Percentiles rank a stretch among this genome's conserved stretches.
Evolutionary conservation across 331 rosid genomes (phyloP).

Genomic region (Spiraea crenata): DNA sequence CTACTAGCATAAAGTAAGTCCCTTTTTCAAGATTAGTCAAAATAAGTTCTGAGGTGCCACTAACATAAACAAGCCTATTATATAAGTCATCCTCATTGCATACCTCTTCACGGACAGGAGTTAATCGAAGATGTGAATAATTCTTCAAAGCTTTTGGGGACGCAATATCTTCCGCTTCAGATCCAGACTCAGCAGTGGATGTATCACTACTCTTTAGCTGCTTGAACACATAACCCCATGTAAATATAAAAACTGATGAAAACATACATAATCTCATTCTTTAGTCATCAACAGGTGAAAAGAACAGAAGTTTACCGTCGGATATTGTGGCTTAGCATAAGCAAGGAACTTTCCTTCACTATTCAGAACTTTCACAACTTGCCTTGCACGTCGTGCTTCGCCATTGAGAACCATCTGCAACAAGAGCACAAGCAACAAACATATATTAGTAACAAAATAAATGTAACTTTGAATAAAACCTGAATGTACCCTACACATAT

Average conservation of each 20-base stretch:
- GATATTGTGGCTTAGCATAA: conserved; percentile 77
- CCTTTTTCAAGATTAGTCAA: not conserved
- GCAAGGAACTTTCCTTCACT: conserved; percentile 92
- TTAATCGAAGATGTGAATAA: conserved; percentile 83
- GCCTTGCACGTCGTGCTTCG: conserved; percentile 71
- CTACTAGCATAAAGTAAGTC: not conserved
- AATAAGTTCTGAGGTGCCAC: not conserved
- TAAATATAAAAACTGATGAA: conserved; percentile 2
- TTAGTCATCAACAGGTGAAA: not conserved
- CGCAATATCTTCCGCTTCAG: conserved; percentile 91
- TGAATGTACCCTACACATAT: not conserved
- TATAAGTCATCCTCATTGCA: not conserved
- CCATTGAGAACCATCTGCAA: conserved; percentile 85
- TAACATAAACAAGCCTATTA: not conserved
- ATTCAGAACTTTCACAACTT: conserved; percentile 80
- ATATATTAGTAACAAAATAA: conserved; percentile 13
- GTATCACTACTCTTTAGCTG: conserved; percentile 93
- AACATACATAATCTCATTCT: not conserved
- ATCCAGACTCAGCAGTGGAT: conserved; percentile 98
- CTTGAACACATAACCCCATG: conserved; percentile 20
- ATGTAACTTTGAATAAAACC: not conserved
- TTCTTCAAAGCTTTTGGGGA: conserved; percentile 77
- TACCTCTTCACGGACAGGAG: conserved; percentile 97
- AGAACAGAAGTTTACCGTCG: conserved; percentile 48
- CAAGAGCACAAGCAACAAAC: conserved; percentile 21